Percentiles rank a stretch among this genome's conserved stretches.
Conservation (phyloP, 192 early-diverging fungal species). For the Coemansia sp. region DNA sequence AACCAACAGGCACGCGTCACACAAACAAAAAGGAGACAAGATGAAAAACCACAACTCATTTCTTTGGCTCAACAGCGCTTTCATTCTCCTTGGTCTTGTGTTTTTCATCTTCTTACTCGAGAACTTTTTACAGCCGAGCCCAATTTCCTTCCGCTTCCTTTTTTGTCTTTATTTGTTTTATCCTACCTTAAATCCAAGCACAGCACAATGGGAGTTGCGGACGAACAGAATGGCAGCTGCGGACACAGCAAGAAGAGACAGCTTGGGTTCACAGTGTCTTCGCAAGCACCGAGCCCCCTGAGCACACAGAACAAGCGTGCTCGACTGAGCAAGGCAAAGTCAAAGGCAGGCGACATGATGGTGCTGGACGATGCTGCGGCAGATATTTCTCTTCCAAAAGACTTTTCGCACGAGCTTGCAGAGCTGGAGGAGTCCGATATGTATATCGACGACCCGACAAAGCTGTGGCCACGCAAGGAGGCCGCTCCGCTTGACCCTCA, state of each 20-base stretch:
- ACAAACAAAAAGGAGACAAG: no score
- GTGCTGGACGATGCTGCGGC: conserved; percentile 17
- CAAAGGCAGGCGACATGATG: conserved; percentile 19
- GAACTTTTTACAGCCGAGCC: neutral
- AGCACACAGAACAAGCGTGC: conserved; percentile 40
- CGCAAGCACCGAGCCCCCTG: conserved; percentile 20
- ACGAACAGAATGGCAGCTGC: conserved; percentile 1
- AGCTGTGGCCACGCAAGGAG: conserved; percentile 29
- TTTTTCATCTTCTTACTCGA: neutral
- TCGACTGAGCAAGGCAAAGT: conserved; percentile 32
- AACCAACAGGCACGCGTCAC: no score
- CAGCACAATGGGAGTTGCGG: neutral
- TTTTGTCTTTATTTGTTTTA: neutral
- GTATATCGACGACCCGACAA: conserved; percentile 27
- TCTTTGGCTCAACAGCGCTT: no score
- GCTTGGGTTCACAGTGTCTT: conserved; percentile 33
- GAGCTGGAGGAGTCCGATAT: conserved; percentile 35
- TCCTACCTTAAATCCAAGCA: neutral
- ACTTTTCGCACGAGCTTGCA: conserved; percentile 55
- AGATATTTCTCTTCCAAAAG: conserved; percentile 28
- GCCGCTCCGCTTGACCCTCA: conserved; percentile 31
- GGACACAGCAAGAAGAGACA: conserved; percentile 8
- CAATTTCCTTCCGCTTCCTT: neutral
- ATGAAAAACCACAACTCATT: no score
- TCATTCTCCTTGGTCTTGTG: neutral